These are phyloP conservation scores for Rhizoctonia solani DNA, from an alignment of 1,284 basidiomycete genomes.

Conservation along the genomic window DNA sequence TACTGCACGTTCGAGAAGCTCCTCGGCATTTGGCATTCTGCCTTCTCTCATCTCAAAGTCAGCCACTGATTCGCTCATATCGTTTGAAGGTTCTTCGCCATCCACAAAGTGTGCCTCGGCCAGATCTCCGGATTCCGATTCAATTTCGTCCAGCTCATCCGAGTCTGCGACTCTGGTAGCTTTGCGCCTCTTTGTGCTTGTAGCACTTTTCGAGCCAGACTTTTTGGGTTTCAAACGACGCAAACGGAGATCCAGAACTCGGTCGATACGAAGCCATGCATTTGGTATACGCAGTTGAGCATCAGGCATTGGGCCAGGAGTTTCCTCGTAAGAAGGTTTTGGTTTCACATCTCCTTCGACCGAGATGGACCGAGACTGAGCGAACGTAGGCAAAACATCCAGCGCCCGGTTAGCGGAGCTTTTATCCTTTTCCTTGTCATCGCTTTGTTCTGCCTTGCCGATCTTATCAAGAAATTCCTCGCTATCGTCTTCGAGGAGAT, in stretches of 20 bases:
- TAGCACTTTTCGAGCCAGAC: constrained; percentile 41
- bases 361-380: constrained; percentile 15
- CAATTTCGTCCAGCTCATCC: constrained; percentile 39
- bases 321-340: constrained; percentile 42
- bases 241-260: constrained; percentile 74
- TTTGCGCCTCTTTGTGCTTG: constrained; percentile 42
- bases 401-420: not conserved
- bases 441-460: not conserved
- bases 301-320: constrained; percentile 52
- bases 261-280: constrained; percentile 78
- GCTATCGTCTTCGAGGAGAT: constrained; percentile 31
- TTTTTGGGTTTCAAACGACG: constrained; percentile 51
- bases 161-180: constrained; percentile 40
- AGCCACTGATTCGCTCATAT: constrained; percentile 57
- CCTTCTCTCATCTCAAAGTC: constrained; percentile 62
- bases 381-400: constrained; percentile 9
- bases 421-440: constrained; percentile 12
- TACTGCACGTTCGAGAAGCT: constrained; percentile 56
- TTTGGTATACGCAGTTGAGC: constrained; percentile 73
- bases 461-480: constrained; percentile 31
- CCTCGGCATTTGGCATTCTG: constrained; percentile 52
- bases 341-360: constrained; percentile 40
- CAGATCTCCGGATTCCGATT: constrained; percentile 42
- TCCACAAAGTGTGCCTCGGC: constrained; percentile 50
- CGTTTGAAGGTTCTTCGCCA: constrained; percentile 61